Conservation (phyloP, 2,329 filamentous ascomycete species). For the Fusarium sp. region DNA sequence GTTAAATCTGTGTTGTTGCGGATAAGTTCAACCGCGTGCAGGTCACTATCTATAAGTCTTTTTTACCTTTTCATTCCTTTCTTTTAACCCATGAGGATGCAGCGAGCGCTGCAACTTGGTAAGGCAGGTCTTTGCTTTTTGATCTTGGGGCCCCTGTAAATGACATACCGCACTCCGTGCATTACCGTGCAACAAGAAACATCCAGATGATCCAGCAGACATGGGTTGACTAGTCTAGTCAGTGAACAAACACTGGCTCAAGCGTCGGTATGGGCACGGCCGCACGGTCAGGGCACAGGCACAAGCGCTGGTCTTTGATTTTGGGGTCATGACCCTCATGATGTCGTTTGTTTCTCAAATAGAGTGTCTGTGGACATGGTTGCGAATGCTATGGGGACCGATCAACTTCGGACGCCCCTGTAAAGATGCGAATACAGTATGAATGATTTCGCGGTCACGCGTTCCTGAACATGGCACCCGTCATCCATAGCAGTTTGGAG, state of each 20-base stretch:
- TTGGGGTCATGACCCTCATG: conserved; percentile 14
- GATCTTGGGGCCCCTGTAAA: conserved; percentile 27
- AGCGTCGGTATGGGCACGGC: conserved; percentile 6
- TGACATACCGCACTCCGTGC: conserved; percentile 18
- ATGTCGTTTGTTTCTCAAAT: conserved; percentile 25
- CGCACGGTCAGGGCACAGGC: not conserved
- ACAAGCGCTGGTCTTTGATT: not conserved
- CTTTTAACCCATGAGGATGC: not conserved
- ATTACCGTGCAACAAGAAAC: conserved; percentile 18
- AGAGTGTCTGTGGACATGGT: conserved; percentile 17
- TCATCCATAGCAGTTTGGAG: not conserved
- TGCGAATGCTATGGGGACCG: conserved; percentile 15
- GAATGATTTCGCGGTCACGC: conserved; percentile 2
- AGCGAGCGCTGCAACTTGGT: not conserved
- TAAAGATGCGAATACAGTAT: conserved; percentile 2
- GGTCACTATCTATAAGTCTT: not conserved
- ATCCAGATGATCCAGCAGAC: conserved; percentile 5
- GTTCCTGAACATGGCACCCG: not conserved
- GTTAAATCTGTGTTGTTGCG: not conserved
- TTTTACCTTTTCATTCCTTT: not conserved
- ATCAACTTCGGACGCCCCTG: conserved; percentile 17
- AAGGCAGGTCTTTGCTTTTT: conserved; percentile 16
- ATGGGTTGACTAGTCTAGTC: not conserved
- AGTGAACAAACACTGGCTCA: conserved; percentile 5
- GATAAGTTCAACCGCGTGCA: not conserved